Percentiles rank a stretch among this genome's conserved stretches.
Conservation (phyloP, 768 basidiomycete genomes). For the Mycena galericulata region DNA sequence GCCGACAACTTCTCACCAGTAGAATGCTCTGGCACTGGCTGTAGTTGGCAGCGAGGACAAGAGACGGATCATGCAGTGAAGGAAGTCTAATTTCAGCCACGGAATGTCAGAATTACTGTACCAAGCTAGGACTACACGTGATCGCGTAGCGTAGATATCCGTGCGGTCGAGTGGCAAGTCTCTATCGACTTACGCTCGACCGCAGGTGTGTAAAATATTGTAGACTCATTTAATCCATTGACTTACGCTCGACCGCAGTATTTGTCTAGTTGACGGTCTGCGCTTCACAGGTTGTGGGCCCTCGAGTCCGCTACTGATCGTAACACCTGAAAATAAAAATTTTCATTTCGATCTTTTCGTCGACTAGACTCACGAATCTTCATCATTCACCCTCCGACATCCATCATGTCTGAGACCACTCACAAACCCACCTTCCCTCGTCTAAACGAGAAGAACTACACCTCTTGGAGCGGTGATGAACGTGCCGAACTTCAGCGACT, state of each 20-base stretch:
- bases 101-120: no score
- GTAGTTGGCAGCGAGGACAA: no score
- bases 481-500: constrained; percentile 22
- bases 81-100: no score
- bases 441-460: constrained; percentile 20
- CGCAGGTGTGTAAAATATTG: no score
- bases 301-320: not conserved
- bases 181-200: no score
- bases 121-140: no score
- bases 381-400: not conserved
- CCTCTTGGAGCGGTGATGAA: constrained; percentile 8
- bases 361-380: not conserved
- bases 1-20: no score
- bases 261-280: not conserved
- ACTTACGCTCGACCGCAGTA: constrained; percentile 30
- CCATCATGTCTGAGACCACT: constrained; percentile 5
- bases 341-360: not conserved
- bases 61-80: no score
- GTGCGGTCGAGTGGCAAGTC: no score
- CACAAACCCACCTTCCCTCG: constrained; percentile 16
- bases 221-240: no score
- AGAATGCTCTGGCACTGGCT: no score
- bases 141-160: no score
- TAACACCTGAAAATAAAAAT: not conserved
- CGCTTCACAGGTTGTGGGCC: constrained; percentile 30